Evolutionary conservation across 768 basidiomycete species (phyloP).

Genomic region (Suillus lakei): DNA sequence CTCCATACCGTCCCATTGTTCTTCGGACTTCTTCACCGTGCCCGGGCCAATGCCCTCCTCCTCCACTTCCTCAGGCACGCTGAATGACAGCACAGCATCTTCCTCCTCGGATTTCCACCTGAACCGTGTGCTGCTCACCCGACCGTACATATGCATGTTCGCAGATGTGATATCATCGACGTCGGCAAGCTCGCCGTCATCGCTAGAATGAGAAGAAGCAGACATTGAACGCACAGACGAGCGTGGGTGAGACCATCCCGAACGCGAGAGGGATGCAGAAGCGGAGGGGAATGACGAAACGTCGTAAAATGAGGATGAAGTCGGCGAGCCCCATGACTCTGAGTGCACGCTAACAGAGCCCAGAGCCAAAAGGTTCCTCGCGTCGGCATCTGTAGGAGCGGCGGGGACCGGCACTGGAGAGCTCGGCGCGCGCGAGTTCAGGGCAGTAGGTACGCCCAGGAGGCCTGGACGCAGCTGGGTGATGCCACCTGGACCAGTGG

Average conservation of each 20-base stretch:
- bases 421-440: conserved; percentile 4
- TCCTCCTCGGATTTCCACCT: conserved; percentile 50
- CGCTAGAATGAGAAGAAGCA: conserved; percentile 44
- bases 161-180: conserved; percentile 18
- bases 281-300: conserved; percentile 27
- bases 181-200: conserved; percentile 36
- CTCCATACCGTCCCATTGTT: conserved; percentile 49
- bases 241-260: conserved; percentile 59
- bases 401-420: conserved; percentile 40
- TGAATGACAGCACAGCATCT: conserved; percentile 43
- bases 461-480: conserved; percentile 66
- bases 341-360: conserved; percentile 28
- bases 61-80: conserved; percentile 53
- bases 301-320: conserved; percentile 33
- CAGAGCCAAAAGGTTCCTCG: conserved; percentile 30
- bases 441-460: conserved; percentile 43
- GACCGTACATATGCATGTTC: conserved; percentile 20
- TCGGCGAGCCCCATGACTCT: conserved; percentile 39
- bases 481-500: conserved; percentile 40
- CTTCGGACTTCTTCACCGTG: conserved; percentile 16
- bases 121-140: conserved; percentile 29
- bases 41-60: conserved; percentile 36
- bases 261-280: conserved; percentile 25
- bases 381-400: conserved; percentile 27
- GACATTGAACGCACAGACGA: conserved; percentile 53